phyloP scores from a whole-genome alignment of 2,329 filamentous ascomycete species.

The Fusarium albidum region DNA sequence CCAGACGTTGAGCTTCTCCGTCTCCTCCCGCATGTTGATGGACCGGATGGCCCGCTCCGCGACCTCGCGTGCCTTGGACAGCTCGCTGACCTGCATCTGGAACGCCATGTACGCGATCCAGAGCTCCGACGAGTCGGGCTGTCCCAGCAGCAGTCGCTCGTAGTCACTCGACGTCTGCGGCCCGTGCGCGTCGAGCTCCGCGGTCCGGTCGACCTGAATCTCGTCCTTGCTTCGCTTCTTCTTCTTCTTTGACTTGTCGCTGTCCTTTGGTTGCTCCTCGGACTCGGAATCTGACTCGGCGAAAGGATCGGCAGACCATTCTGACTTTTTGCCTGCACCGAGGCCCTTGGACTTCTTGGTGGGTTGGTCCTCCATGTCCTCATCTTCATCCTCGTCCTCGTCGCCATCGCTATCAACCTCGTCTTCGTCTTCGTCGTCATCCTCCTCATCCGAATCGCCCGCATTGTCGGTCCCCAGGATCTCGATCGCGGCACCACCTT shows the following conservation, averaged over 20 bases:
- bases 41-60: slow-evolving; percentile 90
- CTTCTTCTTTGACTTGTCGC: slow-evolving; percentile 54
- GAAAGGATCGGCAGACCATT: slow-evolving; percentile 82
- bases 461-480: slow-evolving; percentile 57
- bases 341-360: slow-evolving; percentile 45
- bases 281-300: slow-evolving; percentile 65
- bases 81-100: slow-evolving; percentile 90
- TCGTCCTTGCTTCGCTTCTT: slow-evolving; percentile 80
- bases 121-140: slow-evolving; percentile 90
- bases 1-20: slow-evolving; percentile 96
- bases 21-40: slow-evolving; percentile 89
- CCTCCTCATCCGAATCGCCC: slow-evolving; percentile 50
- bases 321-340: slow-evolving; percentile 76
- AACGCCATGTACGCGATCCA: slow-evolving; percentile 99
- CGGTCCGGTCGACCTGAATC: slow-evolving; percentile 87
- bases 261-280: slow-evolving; percentile 46
- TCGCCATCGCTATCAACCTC: slow-evolving; percentile 51
- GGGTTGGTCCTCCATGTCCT: slow-evolving; percentile 52
- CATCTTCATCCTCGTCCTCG: slow-evolving; percentile 47
- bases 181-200: slow-evolving; percentile 87
- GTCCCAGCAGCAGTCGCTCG: slow-evolving; percentile 88
- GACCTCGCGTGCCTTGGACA: slow-evolving; percentile 86
- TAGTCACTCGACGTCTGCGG: slow-evolving; percentile 92
- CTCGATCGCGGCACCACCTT: slow-evolving; percentile 52
- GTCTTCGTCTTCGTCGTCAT: slow-evolving; percentile 53